These are phyloP conservation scores for Populus euphratica DNA, from an alignment of 345 rosid species.

Conservation along the genomic window DNA sequence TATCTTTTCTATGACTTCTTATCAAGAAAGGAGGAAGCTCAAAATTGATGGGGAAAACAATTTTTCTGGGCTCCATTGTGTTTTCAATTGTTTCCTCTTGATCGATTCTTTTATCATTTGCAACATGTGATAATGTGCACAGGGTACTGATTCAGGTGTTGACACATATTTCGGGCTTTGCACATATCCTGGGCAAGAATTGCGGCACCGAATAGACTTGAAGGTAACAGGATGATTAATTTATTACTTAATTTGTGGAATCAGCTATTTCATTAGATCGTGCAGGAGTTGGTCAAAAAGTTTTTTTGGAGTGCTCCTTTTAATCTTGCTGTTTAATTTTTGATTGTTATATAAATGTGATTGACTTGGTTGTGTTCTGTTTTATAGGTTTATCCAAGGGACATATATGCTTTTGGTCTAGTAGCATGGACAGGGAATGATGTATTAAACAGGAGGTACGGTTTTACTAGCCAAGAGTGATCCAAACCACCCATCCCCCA, in stretches of 20 bases:
- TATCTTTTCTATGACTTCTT: background rate
- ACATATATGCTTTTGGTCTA: slow-evolving; percentile 81
- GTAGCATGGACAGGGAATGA: slow-evolving; percentile 98
- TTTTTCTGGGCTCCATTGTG: too few relatives aligned
- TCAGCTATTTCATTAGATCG: background rate
- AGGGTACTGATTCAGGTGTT: slow-evolving; percentile 89
- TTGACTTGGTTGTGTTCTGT: slow-evolving; percentile 2
- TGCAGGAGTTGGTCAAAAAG: background rate
- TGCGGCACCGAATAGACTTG: slow-evolving; percentile 77
- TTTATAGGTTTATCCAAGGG: slow-evolving; percentile 79
- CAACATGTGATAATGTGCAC: slow-evolving; percentile 11
- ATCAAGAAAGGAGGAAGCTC: background rate
- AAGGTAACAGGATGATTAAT: slow-evolving; percentile 48
- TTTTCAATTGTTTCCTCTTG: background rate
- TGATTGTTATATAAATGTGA: background rate
- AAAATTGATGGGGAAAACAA: too few relatives aligned
- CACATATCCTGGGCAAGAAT: slow-evolving; percentile 79
- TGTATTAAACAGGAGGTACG: slow-evolving; percentile 80
- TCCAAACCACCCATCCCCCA: background rate
- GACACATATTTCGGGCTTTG: slow-evolving; percentile 91
- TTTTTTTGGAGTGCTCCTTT: background rate
- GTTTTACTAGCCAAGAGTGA: background rate
- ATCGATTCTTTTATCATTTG: background rate
- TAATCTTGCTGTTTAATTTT: background rate
- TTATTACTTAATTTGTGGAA: background rate